Base-by-base conservation (phyloP, 148 eudicot genomes). In the Camellia sinensis region DNA sequence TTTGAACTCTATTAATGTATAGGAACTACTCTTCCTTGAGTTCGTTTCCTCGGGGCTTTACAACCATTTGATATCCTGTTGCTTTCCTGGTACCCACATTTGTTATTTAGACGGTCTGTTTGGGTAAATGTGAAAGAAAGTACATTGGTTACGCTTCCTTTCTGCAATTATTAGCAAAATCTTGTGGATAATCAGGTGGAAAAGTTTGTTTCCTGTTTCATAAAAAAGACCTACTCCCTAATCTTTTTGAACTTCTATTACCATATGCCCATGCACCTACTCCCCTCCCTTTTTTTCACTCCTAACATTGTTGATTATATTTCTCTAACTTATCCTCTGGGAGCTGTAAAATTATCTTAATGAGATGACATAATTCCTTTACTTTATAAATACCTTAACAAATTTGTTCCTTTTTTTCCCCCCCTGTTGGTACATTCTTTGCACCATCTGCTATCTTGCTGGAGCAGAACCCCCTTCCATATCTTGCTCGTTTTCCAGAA, bases 401-500 rank as follows among this genome's bases (percentile, higher is more conserved):
- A 29, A 29, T 29, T 29, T 29, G 37, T 29, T 29, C 37, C 37
- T 52, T 53, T 57, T 15, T 66, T 59, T 37, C 17, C 37, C 37
- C 37, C 37, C 37, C 37, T 29, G 12, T 53, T 66, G 62, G 45
- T 60, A 12, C 15, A 11, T 11, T 64, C 45, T 62, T 79, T 56
- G 56, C 19, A 44, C 68, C 60, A 3, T 60, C 3, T 68, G 67
- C 48, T 75, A 41, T 79, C 77, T 84, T 81, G 21, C 61, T 86
- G 81, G 84, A 76, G 88, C 97, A 95, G 99, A 90, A 95, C 71
- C 99, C 99, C 44, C 99, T 95, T 80, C 99, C 97, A 62, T 95
- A 93, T 92, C 83, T 95, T 80, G 90, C 92, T 73, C 97, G 94
- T 82, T 95, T 87, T 83, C 97, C 99, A 69, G 97, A 95, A 88